phyloP scores from a whole-genome alignment of 75 land plant genomes.

The Selaginella tamariscina region DNA sequence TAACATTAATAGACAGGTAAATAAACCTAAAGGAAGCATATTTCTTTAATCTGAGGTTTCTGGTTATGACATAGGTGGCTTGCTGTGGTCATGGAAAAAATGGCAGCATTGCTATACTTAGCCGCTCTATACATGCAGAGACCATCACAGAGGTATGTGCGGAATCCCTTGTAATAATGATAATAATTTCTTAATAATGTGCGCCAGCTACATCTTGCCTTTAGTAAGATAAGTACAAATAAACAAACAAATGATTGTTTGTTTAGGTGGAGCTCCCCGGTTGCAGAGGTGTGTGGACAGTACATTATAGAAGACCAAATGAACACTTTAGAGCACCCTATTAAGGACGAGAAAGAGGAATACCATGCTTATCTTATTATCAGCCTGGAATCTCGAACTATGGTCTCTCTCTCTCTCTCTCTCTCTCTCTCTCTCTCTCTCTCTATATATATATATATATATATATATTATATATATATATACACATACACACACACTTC shows the following conservation, averaged over 20 bases:
- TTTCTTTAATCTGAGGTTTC: not conserved
- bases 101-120: constrained; percentile 74
- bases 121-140: constrained; percentile 90
- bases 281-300: constrained; percentile 97
- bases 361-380: constrained; percentile 96
- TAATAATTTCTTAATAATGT: no score
- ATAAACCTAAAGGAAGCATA: not conserved
- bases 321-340: no score
- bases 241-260: not conserved
- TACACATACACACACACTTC: not conserved
- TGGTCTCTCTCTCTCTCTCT: constrained; percentile 50
- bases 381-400: constrained; percentile 75
- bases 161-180: not conserved
- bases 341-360: constrained; percentile 50
- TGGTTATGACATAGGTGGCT: constrained; percentile 47
- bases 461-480: not conserved
- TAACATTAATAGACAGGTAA: no score
- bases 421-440: no score
- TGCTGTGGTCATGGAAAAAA: constrained; percentile 99
- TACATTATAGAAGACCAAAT: constrained; percentile 67
- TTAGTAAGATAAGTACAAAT: not conserved
- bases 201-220: not conserved
- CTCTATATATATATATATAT: no score
- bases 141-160: constrained; percentile 72
- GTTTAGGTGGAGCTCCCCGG: constrained; percentile 83